Evolutionary conservation across 2,329 filamentous ascomycete species (phyloP).

Genomic region (Beauveria sp.): DNA sequence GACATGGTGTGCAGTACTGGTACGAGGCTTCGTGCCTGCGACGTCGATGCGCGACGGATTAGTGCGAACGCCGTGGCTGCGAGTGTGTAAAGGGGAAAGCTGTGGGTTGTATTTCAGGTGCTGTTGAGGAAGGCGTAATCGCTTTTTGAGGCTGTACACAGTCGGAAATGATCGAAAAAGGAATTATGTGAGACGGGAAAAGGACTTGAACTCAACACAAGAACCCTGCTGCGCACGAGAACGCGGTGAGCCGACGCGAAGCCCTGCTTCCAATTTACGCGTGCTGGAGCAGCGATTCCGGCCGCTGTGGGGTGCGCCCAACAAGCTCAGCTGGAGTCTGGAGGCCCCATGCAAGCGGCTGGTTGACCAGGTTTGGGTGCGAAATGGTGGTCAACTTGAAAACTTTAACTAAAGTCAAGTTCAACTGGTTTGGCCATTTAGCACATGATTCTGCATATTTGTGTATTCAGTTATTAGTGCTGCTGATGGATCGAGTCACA

Average conservation of each 20-base stretch:
- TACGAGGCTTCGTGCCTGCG: not conserved
- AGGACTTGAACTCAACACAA: not conserved
- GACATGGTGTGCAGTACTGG: slow-evolving; percentile 34
- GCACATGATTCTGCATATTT: no score
- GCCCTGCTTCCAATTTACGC: slow-evolving; percentile 7
- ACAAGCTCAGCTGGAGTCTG: not conserved
- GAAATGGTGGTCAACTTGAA: not conserved
- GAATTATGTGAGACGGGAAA: not conserved
- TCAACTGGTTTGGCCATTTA: not conserved
- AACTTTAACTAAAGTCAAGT: not conserved
- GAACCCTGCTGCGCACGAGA: not conserved
- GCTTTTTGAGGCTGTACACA: not conserved
- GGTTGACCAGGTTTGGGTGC: not conserved
- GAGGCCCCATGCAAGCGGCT: not conserved
- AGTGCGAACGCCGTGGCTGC: slow-evolving; percentile 2
- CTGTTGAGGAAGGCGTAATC: not conserved
- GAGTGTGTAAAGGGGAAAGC: not conserved
- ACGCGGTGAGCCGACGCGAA: slow-evolving; percentile 2
- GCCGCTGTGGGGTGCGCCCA: not conserved
- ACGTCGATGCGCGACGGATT: not conserved
- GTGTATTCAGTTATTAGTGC: no score
- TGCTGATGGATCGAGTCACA: no score
- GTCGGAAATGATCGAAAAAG: not conserved
- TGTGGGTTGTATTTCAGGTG: not conserved
- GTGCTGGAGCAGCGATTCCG: not conserved